Evolutionary conservation across 192 early-diverging fungal genomes (phyloP), one percentile per base, ranked within the genome.

Genomic region (Entomortierella chlamydospora): DNA sequence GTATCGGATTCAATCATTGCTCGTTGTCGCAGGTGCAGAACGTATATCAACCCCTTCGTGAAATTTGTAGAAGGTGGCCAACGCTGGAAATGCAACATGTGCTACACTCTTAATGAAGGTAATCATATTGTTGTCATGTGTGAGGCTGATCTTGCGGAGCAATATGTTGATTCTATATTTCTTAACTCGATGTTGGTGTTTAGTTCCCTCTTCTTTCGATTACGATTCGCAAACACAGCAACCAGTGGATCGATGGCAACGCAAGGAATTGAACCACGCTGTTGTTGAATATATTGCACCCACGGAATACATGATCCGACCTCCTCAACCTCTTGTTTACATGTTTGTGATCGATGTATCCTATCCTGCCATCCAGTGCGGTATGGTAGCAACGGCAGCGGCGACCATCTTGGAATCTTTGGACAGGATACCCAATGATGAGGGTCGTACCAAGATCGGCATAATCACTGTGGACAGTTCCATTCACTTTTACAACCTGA

Each of bases 1-100:
- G 90, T 97, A 29, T 88, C 93, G n/a, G 93, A 97, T 61, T 89
- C 89, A 26, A 89, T 91, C 53, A 97, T 99, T 84, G 94, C 96
- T 61, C 90, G 97, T 33, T 99, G 97, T 83, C 87, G 97, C 33
- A 85, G 96, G 26, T 99, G 97, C 83, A 87, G 97, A 64, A 93
- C 95, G 4, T 99, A 99, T 70, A 95, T 99, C 78, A 98, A 98
- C 64, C 97, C 97, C 26, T 99, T 93, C 83, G 93, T 98, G 9
- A 91, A 90, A 49, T 99, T 98, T 88, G 91, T 95, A 0, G 97
- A 99, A 64, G 95, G 97, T 53, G 97, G 97, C 12, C 93, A 95
- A 45, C 88, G 95, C 42, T 99, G 97, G 97, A 93, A 92, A 81
- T 99, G 97, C 82, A 97, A 97, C 80, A 85, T 98, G 86, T 99